A percentile compares a stretch with the other conserved stretches of the same genome.
These are phyloP conservation scores for Sporothrix luriei DNA, from an alignment of 2,329 filamentous ascomycete species.

Conservation along the genomic window DNA sequence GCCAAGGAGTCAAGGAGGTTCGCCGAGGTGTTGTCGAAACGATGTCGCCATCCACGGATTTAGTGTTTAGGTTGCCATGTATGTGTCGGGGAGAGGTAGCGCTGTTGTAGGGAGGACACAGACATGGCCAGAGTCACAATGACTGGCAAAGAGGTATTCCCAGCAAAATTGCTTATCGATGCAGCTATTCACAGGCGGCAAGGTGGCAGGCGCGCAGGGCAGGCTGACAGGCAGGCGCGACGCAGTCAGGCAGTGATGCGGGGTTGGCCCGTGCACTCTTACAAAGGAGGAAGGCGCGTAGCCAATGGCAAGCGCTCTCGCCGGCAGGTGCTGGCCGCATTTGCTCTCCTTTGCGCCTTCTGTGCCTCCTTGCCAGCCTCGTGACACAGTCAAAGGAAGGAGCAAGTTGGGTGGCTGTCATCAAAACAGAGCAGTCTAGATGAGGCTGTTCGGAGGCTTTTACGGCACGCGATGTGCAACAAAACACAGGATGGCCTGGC, in stretches of 20 bases:
- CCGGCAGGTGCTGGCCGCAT: conserved; percentile 9
- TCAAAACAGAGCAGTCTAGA: no score
- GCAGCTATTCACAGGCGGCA: not conserved
- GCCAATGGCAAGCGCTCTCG: not conserved
- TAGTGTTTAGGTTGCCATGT: not conserved
- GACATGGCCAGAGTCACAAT: not conserved
- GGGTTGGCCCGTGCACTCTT: conserved; percentile 14
- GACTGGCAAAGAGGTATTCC: not conserved
- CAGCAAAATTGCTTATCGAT: not conserved
- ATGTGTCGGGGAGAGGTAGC: not conserved
- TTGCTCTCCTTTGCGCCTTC: conserved; percentile 19
- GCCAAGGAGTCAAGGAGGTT: not conserved
- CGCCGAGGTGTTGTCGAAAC: not conserved
- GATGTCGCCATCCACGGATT: conserved; percentile 4
- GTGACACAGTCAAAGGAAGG: not conserved
- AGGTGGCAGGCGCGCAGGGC: conserved; percentile 4
- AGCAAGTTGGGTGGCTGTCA: not conserved
- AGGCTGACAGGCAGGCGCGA: not conserved
- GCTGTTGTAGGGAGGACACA: not conserved
- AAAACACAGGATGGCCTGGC: no score
- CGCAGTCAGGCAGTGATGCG: not conserved
- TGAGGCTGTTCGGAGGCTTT: no score
- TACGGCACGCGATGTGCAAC: no score
- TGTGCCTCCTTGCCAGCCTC: not conserved
- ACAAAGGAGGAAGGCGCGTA: not conserved